These are phyloP conservation scores for Macrophomina pseudophaseolina DNA, from an alignment of 2,329 filamentous ascomycete species.

Conservation along the genomic window DNA sequence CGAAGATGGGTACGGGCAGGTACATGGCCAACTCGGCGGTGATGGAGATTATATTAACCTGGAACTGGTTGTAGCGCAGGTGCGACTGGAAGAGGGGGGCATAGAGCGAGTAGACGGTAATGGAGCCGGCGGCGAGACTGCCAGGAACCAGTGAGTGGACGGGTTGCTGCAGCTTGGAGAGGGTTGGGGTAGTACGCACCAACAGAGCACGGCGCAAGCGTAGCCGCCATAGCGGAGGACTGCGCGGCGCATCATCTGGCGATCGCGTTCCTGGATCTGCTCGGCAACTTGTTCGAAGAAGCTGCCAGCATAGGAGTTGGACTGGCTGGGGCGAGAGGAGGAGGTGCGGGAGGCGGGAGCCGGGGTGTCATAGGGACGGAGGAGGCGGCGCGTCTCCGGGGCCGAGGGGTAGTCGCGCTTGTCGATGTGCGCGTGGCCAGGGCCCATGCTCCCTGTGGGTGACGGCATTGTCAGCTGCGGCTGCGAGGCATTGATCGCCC, in stretches of 20 bases:
- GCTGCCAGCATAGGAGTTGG: conserved; percentile 55
- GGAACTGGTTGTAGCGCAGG: conserved; percentile 85
- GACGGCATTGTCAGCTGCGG: conserved; percentile 16
- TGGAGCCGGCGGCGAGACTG: conserved; percentile 80
- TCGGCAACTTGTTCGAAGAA: conserved; percentile 67
- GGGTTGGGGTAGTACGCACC: conserved; percentile 33
- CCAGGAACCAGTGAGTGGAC: neutral
- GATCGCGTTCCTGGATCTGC: conserved; percentile 64
- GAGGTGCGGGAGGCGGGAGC: conserved; percentile 37
- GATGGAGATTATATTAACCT: conserved; percentile 89
- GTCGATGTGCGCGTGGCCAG: conserved; percentile 48
- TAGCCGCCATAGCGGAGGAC: conserved; percentile 62
- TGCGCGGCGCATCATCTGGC: conserved; percentile 59
- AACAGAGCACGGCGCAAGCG: conserved; percentile 64
- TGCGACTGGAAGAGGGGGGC: conserved; percentile 86
- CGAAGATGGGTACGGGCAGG: conserved; percentile 85
- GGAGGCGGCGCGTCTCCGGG: conserved; percentile 35
- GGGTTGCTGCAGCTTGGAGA: neutral
- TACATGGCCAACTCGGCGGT: conserved; percentile 88
- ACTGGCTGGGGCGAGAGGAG: conserved; percentile 44
- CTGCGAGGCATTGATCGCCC: neutral
- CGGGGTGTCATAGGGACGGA: conserved; percentile 42
- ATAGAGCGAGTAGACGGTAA: conserved; percentile 93
- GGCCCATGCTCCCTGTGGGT: conserved; percentile 17
- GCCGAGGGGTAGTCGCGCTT: conserved; percentile 55